A percentile compares a stretch with the other conserved stretches of the same genome.
These are phyloP conservation scores for Parsonsia alboflavescens DNA, from an alignment of 257 asterid species.

Conservation along the genomic window DNA sequence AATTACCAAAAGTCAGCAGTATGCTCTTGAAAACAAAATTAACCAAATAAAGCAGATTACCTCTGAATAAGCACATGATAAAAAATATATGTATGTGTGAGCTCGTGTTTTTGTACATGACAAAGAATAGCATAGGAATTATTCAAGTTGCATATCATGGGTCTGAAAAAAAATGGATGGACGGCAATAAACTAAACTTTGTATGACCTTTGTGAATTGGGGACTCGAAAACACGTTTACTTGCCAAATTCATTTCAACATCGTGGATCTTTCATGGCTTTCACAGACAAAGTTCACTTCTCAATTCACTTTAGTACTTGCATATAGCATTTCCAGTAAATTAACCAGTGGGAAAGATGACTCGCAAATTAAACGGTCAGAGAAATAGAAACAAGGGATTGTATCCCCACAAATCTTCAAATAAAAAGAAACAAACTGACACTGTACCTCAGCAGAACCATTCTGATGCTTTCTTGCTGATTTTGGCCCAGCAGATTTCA, in stretches of 20 bases:
- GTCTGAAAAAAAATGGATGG: background rate
- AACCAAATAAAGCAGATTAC: background rate
- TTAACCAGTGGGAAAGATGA: background rate
- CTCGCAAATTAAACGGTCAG: background rate
- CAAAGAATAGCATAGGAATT: background rate
- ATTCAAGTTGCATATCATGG: background rate
- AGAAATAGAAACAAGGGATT: background rate
- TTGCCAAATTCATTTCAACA: background rate
- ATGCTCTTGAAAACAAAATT: background rate
- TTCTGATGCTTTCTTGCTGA: constrained; percentile 37
- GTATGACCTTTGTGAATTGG: background rate
- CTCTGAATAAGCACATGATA: background rate
- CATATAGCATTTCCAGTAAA: background rate
- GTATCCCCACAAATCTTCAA: background rate
- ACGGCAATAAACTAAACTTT: background rate
- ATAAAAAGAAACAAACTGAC: constrained; percentile 6
- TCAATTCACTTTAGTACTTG: background rate
- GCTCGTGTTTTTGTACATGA: background rate
- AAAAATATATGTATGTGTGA: background rate
- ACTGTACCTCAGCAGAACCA: constrained; percentile 52
- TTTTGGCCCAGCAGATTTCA: constrained; percentile 35
- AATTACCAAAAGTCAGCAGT: background rate
- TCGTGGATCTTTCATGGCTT: background rate
- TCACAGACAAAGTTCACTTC: background rate
- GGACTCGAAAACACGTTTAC: background rate